Percentiles rank a stretch among this genome's conserved stretches.
These are phyloP conservation scores for Amniculicola lignicola DNA, from an alignment of 495 filamentous ascomycete genomes.

Conservation along the genomic window DNA sequence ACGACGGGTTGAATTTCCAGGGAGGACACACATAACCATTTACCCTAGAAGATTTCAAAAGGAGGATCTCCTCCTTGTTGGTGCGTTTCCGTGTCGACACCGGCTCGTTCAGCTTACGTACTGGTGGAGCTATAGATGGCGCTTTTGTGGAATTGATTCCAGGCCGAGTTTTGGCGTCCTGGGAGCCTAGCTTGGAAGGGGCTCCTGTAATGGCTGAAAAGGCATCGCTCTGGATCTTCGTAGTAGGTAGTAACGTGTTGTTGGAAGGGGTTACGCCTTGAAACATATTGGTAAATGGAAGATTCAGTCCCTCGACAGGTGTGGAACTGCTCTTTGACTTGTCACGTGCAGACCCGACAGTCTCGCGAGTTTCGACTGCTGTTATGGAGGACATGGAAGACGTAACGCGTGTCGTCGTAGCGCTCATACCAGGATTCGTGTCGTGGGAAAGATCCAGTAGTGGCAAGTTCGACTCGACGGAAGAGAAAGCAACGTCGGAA, in stretches of 20 bases:
- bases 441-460: too few species aligned
- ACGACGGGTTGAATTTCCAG: constrained; percentile 62
- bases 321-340: too few species aligned
- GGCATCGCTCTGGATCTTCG: too few species aligned
- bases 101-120: constrained; percentile 39
- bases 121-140: background rate
- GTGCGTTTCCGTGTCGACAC: constrained; percentile 61
- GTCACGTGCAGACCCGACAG: too few species aligned
- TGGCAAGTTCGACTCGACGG: background rate
- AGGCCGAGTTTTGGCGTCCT: background rate
- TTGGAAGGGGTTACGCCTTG: background rate
- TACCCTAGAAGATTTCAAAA: constrained; percentile 72
- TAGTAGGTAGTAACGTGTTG: background rate
- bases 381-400: background rate
- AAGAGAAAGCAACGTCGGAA: constrained; percentile 4
- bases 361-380: background rate
- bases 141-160: background rate
- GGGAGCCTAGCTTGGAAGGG: background rate
- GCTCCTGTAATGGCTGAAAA: too few species aligned
- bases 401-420: background rate
- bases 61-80: constrained; percentile 71
- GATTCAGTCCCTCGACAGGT: background rate
- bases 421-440: background rate
- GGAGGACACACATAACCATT: constrained; percentile 79
- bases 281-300: background rate